Base-by-base conservation (phyloP, 2,329 filamentous ascomycete species). In the Coniosporium tulheliwenetii region DNA sequence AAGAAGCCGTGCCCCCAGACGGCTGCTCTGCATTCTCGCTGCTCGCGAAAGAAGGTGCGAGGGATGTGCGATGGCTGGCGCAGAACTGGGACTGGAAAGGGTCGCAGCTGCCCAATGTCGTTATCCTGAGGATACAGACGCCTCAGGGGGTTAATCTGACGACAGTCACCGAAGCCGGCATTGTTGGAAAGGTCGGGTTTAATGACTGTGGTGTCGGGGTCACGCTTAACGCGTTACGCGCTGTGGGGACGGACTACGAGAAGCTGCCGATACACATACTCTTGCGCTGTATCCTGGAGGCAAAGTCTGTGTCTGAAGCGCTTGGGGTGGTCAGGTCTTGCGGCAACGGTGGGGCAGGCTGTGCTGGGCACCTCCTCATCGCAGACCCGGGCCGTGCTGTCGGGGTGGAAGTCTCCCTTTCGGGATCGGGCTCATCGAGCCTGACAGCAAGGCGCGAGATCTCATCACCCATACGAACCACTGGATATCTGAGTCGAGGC, bases 131-230 rank as follows among this genome's bases (percentile, higher is more conserved):
- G 32, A 67, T 74, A 38, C 50, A 53, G 1, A 64, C 67, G 38
- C 45, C 51, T 1, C 49, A 45, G 5, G 65, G 66, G 26, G 71
- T 71, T 0, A 58, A 58, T 1, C 66, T 77, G 42, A 54, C 66
- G 12, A 74, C 73, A 60, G 60, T 77, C 15, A 77, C 73, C 0
- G 75, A 78, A 50, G 71, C 67, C 0, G 74, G 75, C 10, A 66
- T 78, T 15, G 67, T 81, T 30, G 76, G 75, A 10, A 81, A 81
- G 54, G 79, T 81, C 15, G 77, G 77, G 0, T 62, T 80, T 47
- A 81, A 81, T 49, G 60, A 58, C 12, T 50, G 54, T 0, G 73
- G 75, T 0, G 72, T 81, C 0, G 76, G 74, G 0, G 68, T 70
- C 0, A 71, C 69, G 36, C 59, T 80, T 8, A 81, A 81, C 44